Evolutionary conservation across 1,139 yeast species (phyloP).

Genomic region (Geotrichum citri-aurantii): DNA sequence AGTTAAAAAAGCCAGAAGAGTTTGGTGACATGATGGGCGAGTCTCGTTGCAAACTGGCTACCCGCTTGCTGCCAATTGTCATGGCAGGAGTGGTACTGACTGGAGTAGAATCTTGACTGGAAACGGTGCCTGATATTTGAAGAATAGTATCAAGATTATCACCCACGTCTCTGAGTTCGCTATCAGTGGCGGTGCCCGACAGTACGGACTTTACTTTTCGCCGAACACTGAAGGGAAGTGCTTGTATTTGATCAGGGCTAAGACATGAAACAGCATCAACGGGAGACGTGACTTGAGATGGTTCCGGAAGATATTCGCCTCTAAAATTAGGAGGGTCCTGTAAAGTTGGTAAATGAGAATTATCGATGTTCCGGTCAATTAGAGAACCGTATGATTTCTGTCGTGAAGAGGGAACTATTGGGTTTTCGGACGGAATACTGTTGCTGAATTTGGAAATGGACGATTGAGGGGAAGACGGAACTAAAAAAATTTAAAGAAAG

Average conservation of each 20-base stretch:
- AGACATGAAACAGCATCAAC: conserved; percentile 1
- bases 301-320: conserved; percentile 15
- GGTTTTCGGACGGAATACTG: conserved; percentile 1
- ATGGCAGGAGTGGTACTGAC: not conserved
- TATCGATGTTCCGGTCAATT: not conserved
- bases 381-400: conserved; percentile 6
- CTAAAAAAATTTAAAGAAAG: not conserved
- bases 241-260: conserved; percentile 15
- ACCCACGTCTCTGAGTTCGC: conserved; percentile 9
- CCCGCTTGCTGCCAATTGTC: not conserved
- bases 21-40: conserved; percentile 12
- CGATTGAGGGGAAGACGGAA: not conserved
- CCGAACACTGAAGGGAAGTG: conserved; percentile 15
- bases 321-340: not conserved
- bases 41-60: not conserved
- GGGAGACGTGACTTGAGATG: not conserved
- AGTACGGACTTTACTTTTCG: conserved; percentile 14
- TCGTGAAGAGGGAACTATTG: not conserved
- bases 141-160: conserved; percentile 15
- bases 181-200: conserved; percentile 15
- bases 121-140: not conserved
- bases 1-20: conserved; percentile 7
- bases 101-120: not conserved
- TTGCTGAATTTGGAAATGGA: conserved; percentile 3
- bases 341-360: not conserved